These are phyloP conservation scores for Russula brevipes DNA, from an alignment of 768 basidiomycete genomes.

Conservation along the genomic window DNA sequence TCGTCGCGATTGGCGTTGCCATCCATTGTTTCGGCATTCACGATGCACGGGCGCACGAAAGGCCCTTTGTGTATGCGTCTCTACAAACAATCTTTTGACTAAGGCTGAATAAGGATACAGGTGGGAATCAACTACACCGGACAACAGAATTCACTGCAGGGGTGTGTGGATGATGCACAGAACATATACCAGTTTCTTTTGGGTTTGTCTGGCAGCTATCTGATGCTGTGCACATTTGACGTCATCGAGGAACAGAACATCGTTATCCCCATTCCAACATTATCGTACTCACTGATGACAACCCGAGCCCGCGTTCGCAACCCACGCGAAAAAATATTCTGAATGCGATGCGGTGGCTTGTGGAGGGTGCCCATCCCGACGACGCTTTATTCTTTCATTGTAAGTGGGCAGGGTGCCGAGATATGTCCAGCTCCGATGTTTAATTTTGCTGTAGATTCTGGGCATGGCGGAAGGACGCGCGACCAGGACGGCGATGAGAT, in stretches of 20 bases:
- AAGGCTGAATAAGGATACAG: conserved; percentile 36
- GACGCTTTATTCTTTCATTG: conserved; percentile 92
- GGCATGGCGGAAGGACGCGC: conserved; percentile 88
- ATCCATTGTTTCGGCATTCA: conserved; percentile 66
- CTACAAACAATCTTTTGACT: background rate
- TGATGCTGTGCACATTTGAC: conserved; percentile 1
- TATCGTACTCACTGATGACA: conserved; percentile 78
- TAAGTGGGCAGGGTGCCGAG: conserved; percentile 32
- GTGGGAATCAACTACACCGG: conserved; percentile 88
- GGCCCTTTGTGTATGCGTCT: conserved; percentile 68
- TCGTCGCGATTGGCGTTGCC: background rate
- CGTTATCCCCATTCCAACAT: conserved; percentile 58
- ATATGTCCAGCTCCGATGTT: background rate
- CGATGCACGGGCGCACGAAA: conserved; percentile 86
- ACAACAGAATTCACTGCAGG: conserved; percentile 57
- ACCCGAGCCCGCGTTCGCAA: conserved; percentile 49
- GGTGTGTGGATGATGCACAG: conserved; percentile 88
- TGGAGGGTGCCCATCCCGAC: conserved; percentile 66
- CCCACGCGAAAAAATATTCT: conserved; percentile 85
- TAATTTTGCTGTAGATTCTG: conserved; percentile 58
- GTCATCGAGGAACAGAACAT: conserved; percentile 10
- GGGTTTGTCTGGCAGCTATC: conserved; percentile 39
- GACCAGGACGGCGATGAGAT: conserved; percentile 80
- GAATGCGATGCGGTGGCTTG: conserved; percentile 90
- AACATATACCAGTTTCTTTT: conserved; percentile 77